Conservation (phyloP, 176 grass and related monocot species). For the Juncus effusus region DNA sequence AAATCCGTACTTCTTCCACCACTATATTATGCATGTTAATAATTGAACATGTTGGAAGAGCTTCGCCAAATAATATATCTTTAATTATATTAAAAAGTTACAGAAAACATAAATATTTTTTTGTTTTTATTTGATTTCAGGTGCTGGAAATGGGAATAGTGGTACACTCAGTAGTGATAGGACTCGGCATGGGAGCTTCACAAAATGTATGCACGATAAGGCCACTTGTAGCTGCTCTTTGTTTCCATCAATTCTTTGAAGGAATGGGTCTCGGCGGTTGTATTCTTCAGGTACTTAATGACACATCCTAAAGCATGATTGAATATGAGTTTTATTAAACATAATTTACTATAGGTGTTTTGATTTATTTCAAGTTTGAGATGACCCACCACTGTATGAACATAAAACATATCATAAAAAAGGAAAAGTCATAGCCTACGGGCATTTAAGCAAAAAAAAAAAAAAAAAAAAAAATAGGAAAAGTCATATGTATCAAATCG, state of each 20-base stretch:
- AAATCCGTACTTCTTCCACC: slow-evolving; percentile 20
- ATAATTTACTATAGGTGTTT: too few relatives aligned
- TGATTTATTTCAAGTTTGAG: too few relatives aligned
- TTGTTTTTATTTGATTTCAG: slow-evolving; percentile 20
- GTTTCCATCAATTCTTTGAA: slow-evolving; percentile 95
- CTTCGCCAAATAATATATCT: background rate
- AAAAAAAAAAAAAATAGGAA: too few relatives aligned
- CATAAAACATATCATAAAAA: too few relatives aligned
- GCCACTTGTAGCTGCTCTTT: slow-evolving; percentile 68
- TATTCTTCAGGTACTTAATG: slow-evolving; percentile 68
- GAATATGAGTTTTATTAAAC: too few relatives aligned
- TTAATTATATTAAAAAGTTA: background rate
- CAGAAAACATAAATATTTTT: background rate
- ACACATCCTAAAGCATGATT: background rate
- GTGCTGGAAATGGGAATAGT: slow-evolving; percentile 88
- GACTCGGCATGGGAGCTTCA: slow-evolving; percentile 63
- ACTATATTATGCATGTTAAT: slow-evolving; percentile 12
- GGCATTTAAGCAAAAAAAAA: too few relatives aligned
- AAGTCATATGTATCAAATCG: too few relatives aligned
- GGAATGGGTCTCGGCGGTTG: slow-evolving; percentile 80
- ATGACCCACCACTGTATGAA: too few relatives aligned
- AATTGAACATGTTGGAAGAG: background rate
- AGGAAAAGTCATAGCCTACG: too few relatives aligned
- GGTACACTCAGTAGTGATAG: slow-evolving; percentile 89
- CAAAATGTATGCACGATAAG: slow-evolving; percentile 58